Conservation (phyloP, 139 green algal species). For the Chlorella sp. region DNA sequence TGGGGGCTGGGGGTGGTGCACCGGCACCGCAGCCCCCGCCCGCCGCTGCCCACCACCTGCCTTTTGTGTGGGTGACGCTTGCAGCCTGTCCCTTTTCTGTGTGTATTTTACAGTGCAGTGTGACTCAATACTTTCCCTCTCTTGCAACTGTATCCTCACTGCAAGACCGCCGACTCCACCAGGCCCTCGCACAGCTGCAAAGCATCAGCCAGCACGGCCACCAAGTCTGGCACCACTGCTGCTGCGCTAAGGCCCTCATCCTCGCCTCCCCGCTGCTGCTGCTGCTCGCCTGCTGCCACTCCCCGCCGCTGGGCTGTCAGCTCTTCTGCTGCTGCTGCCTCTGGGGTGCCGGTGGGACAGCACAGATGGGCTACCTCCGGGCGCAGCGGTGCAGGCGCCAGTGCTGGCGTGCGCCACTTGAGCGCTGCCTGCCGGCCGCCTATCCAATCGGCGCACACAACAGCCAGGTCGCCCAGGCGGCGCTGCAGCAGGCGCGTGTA, state of each 20-base stretch:
- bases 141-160: no score
- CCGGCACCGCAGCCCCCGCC: no score
- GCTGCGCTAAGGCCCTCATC: background rate
- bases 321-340: slow-evolving; percentile 9
- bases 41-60: no score
- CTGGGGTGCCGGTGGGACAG: slow-evolving; percentile 1
- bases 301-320: background rate
- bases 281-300: background rate
- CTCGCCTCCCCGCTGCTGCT: background rate
- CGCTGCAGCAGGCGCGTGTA: slow-evolving; percentile 55
- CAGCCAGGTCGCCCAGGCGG: slow-evolving; percentile 63
- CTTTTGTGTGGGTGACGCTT: no score
- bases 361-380: slow-evolving; percentile 12
- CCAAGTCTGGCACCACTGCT: slow-evolving; percentile 19
- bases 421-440: slow-evolving; percentile 67
- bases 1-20: no score
- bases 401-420: slow-evolving; percentile 61
- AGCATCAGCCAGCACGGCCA: slow-evolving; percentile 44
- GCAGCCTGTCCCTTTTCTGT: no score
- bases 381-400: slow-evolving; percentile 52
- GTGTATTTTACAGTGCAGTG: no score
- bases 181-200: slow-evolving; percentile 38
- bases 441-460: slow-evolving; percentile 64
- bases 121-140: no score
- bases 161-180: slow-evolving; percentile 45